A percentile compares a stretch with the other conserved stretches of the same genome.
Conservation (phyloP, 75 land plant genomes). For the Larix kaempferi region DNA sequence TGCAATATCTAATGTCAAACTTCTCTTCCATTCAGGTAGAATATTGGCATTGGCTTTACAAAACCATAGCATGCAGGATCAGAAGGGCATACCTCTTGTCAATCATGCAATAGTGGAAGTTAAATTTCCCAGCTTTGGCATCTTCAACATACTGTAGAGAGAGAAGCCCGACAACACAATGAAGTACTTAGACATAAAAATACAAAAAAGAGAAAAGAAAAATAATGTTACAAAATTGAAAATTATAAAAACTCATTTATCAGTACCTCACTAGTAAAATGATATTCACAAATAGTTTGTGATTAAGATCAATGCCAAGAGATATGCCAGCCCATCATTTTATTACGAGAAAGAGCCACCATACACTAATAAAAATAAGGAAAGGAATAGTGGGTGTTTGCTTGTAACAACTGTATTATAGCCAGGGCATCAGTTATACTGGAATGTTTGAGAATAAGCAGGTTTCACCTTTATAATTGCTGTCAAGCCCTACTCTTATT, state of each 20-base stretch:
- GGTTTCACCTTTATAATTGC: not conserved
- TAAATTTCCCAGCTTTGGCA: slow-evolving; percentile 53
- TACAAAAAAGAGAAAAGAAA: not conserved
- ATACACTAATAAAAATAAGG: too few relatives aligned
- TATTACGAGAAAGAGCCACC: too few relatives aligned
- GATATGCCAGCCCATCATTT: not conserved
- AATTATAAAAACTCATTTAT: not conserved
- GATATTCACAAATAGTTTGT: not conserved
- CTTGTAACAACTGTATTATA: too few relatives aligned
- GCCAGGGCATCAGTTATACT: too few relatives aligned
- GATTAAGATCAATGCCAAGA: not conserved
- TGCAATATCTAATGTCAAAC: not conserved
- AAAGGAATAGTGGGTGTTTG: too few relatives aligned
- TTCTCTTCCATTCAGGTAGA: not conserved
- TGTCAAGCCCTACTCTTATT: too few relatives aligned
- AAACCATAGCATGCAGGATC: not conserved
- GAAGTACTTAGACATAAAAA: too few relatives aligned
- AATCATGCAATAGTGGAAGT: slow-evolving; percentile 82
- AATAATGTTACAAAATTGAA: not conserved
- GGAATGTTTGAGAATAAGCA: not conserved
- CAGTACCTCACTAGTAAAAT: not conserved
- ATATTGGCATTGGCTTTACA: not conserved
- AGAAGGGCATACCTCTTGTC: slow-evolving; percentile 63
- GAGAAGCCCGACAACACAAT: too few relatives aligned
- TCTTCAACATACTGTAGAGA: slow-evolving; percentile 79